Percentiles rank a stretch among this genome's conserved stretches.
Evolutionary conservation across 208 protist genomes (phyloP).

Genomic region (Acanthamoeba castellanii): DNA sequence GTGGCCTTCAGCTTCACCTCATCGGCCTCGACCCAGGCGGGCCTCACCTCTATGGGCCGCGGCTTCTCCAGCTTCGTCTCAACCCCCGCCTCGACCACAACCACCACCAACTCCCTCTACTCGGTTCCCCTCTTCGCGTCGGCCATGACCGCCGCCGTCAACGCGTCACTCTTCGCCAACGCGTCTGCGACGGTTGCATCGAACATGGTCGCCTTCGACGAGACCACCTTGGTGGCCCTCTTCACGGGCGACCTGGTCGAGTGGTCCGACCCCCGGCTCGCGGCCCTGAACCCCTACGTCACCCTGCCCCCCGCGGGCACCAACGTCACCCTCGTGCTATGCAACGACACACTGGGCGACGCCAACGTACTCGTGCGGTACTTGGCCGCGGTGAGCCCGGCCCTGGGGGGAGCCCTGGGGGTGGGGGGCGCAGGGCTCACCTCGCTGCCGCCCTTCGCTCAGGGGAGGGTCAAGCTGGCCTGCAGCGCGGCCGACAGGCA

Average conservation of each 20-base stretch:
- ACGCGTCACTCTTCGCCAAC: neutral
- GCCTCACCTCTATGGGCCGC: neutral
- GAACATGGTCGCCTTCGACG: neutral
- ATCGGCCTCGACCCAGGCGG: neutral
- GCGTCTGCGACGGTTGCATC: neutral
- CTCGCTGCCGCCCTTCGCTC: neutral
- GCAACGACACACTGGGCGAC: neutral
- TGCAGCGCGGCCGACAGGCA: neutral
- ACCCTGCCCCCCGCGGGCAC: neutral
- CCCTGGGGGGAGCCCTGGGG: neutral
- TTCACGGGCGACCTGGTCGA: neutral
- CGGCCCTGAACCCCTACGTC: constrained; percentile 5
- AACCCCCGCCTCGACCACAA: neutral
- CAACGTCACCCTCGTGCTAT: constrained; percentile 8
- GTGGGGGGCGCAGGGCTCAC: neutral
- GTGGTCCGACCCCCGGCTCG: neutral
- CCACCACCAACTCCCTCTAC: neutral
- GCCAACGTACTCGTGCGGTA: neutral
- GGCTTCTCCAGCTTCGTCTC: neutral
- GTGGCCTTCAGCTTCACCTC: neutral
- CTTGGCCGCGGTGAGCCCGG: neutral
- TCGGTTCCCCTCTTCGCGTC: neutral
- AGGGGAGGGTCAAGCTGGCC: neutral
- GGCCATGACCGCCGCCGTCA: neutral
- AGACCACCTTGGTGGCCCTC: neutral